Evolutionary conservation across 163 green algal genomes (phyloP), one percentile per base, ranked within the genome.

Genomic region (Chloromonas sp.): DNA sequence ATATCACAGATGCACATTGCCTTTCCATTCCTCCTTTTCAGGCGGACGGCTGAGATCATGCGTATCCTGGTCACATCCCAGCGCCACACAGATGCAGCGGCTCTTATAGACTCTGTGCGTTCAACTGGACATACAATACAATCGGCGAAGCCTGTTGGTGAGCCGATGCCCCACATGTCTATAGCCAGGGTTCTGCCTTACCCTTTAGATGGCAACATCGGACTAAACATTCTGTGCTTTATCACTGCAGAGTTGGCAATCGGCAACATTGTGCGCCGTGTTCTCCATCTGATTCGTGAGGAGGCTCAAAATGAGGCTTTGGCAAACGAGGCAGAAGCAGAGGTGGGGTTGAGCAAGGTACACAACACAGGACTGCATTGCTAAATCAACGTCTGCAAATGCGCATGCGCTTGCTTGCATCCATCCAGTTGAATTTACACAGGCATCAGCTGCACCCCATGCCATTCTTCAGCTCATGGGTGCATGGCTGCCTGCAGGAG

Each of bases 221-320:
- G 70, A 76, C 8, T n/a, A 76, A 76, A n/a, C 70, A 76, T 8
- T 13, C 8, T 76, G 13, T 76, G 66, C 66, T 74, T 5, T 11
- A 11, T 74, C 5, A 2, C 3, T 66, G 81, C 92, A 97, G 96
- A 99, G 92, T 92, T 99, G 79, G 92, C 94, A 0, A 96, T 99
- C 3, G 97, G 97, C 85, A 99, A 99, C 90, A 96, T 98, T 1
- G 94, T 97, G 59, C 91, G 96, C 14, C 91, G 97, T 1, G 94
- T 99, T 15, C 90, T 99, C 89, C 94, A 98, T 83, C 94, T 99
- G 76, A 97, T 99, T 66, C 92, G 97, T 0, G 97, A 99, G 84
- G 97, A 94, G 87, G 82, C 88, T 13, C 83, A 91, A 81, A 80
- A 89, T 81, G 91, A 93, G 81, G 71, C 87, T 60, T 70, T 86